These are phyloP conservation scores for Suillus discolor DNA, from an alignment of 768 basidiomycete genomes.

Conservation along the genomic window DNA sequence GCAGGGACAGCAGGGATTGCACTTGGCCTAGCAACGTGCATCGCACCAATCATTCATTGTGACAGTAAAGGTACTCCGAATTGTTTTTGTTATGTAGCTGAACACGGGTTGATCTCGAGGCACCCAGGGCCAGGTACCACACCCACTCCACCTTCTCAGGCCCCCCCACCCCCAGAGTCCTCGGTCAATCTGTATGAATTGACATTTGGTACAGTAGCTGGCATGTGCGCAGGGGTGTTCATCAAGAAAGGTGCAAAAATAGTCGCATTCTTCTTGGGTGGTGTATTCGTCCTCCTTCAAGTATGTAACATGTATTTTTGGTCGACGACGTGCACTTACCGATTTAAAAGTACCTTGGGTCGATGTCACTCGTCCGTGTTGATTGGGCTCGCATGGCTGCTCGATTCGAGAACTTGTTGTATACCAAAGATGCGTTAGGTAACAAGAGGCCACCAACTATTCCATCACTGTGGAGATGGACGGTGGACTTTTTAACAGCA, in stretches of 20 bases:
- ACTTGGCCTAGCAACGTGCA: conserved; percentile 44
- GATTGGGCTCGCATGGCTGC: conserved; percentile 73
- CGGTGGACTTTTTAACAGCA: conserved; percentile 82
- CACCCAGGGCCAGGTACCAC: conserved; percentile 10
- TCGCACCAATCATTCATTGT: conserved; percentile 45
- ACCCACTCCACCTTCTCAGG: conserved; percentile 14
- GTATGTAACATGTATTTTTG: conserved; percentile 41
- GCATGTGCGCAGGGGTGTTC: conserved; percentile 90
- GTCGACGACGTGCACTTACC: not conserved
- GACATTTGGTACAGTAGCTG: conserved; percentile 85
- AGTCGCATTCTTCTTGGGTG: conserved; percentile 85
- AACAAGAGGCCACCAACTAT: conserved; percentile 63
- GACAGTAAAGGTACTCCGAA: conserved; percentile 45
- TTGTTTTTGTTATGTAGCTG: conserved; percentile 6
- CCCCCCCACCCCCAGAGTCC: conserved; percentile 64
- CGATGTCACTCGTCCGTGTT: conserved; percentile 69
- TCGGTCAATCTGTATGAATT: conserved; percentile 80
- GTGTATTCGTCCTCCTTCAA: conserved; percentile 89
- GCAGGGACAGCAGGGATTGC: conserved; percentile 44
- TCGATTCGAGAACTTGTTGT: conserved; percentile 74
- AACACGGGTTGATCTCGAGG: conserved; percentile 13
- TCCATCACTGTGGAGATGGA: conserved; percentile 62
- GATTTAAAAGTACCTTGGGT: conserved; percentile 71
- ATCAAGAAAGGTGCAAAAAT: conserved; percentile 92
- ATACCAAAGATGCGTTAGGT: conserved; percentile 62